Evolutionary conservation across 805 yeast genomes (phyloP).

Genomic region (Candida succiphila): DNA sequence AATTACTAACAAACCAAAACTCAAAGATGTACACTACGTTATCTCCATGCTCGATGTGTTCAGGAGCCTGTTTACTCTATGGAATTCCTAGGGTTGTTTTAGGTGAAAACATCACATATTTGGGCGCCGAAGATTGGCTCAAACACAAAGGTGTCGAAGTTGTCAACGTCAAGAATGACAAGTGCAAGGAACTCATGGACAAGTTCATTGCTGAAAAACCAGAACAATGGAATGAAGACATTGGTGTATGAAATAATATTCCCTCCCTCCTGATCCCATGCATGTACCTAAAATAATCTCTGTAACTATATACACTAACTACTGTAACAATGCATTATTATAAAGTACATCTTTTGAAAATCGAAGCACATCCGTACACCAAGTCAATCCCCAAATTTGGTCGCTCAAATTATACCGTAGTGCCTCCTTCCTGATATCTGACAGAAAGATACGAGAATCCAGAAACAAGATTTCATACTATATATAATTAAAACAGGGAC

Average conservation of each 20-base stretch:
- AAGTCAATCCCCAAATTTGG: too few relatives aligned
- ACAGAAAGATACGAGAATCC: too few relatives aligned
- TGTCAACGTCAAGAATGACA: conserved; percentile 45
- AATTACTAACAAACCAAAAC: conserved; percentile 2
- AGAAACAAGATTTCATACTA: too few relatives aligned
- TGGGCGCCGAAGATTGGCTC: conserved; percentile 77
- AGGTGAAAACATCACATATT: conserved; percentile 79
- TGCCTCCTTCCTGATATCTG: too few relatives aligned
- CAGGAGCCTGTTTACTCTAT: conserved; percentile 86
- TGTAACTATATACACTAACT: too few relatives aligned
- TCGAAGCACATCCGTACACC: too few relatives aligned
- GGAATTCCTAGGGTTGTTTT: conserved; percentile 80
- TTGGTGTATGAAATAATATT: conserved; percentile 37
- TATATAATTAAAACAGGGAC: too few relatives aligned
- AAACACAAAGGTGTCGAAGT: conserved; percentile 60
- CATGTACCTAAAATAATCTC: too few relatives aligned
- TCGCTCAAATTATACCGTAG: too few relatives aligned
- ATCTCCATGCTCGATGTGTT: conserved; percentile 93
- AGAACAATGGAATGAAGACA: conserved; percentile 75
- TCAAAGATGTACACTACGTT: conserved; percentile 68
- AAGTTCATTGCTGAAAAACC: conserved; percentile 72
- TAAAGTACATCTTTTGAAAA: too few relatives aligned
- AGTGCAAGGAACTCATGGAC: conserved; percentile 65
- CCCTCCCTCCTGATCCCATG: too few relatives aligned
- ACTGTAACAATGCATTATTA: too few relatives aligned